Conservation (phyloP, 176 grass and related monocot genomes). For the Juncus effusus region DNA sequence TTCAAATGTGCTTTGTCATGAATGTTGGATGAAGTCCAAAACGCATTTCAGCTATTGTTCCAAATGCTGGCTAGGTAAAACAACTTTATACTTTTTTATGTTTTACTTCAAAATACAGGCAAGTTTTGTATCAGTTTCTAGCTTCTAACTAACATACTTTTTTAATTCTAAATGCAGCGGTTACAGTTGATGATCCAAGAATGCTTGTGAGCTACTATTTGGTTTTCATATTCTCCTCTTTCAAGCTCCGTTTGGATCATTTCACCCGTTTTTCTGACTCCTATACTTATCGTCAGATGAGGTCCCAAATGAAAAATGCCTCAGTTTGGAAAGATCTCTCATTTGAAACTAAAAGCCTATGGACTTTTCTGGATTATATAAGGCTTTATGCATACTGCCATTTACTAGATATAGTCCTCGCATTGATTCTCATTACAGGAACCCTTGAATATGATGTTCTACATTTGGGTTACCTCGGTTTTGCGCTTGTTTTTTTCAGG, state of each 20-base stretch:
- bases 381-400: conserved; percentile 89
- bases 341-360: conserved; percentile 99
- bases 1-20: conserved; percentile 53
- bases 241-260: conserved; percentile 78
- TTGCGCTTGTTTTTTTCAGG: conserved; percentile 94
- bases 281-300: conserved; percentile 66
- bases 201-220: conserved; percentile 86
- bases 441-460: conserved; percentile 97
- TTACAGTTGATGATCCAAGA: conserved; percentile 84
- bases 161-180: conserved; percentile 45
- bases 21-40: conserved; percentile 82
- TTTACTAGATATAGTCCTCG: conserved; percentile 94
- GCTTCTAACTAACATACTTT: conserved; percentile 17
- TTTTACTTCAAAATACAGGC: conserved; percentile 23
- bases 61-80: conserved; percentile 88
- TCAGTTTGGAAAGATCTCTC: conserved; percentile 91
- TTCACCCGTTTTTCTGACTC: conserved; percentile 84
- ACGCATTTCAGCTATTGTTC: conserved; percentile 65
- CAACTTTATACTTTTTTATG: conserved; percentile 10
- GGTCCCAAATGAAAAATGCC: conserved; percentile 74
- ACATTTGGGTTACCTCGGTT: conserved; percentile 95
- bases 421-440: conserved; percentile 92
- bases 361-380: conserved; percentile 96
- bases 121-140: background rate
- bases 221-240: conserved; percentile 92